Base-by-base conservation (phyloP, 768 basidiomycete genomes). In the Russula sp. region DNA sequence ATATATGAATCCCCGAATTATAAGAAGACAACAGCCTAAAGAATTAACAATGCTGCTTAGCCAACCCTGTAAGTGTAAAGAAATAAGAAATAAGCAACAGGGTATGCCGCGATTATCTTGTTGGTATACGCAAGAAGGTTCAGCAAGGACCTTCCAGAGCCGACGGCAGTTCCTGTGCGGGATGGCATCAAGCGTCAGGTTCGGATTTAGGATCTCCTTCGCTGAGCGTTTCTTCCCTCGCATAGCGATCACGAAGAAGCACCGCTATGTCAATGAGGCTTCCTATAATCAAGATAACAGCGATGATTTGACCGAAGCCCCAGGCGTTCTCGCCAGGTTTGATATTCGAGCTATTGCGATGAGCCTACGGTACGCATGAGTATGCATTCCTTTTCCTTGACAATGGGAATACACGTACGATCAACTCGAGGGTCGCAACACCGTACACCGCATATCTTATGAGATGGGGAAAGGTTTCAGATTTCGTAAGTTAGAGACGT, bases 301-400 rank as follows among this genome's bases (percentile, higher is more conserved):
- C 10, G 30, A 63, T 26, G 20, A 63, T 63, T 57, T 63, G 62
- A 6, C 62, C 62, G 26, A 63, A 63, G 18, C 57, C 42, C 62
- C 62, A 63, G n/a, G 10, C 18, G 10, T 55, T 18, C 32, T 63
- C 62, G 1, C 62, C 62, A n/a, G 62, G 10, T 20, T 32, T 26
- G 40, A 63, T 51, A 8, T 52, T 44, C 26, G 1, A n/a, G 10
- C 42, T 8, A 24, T 63, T 63, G 40, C 62, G 62, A 14, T 44
- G 50, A 30, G 58, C 57, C 62, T 63, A 24, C 14, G 32, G 3
- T 7, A 20, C 44, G 5, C 24, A 5, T 63, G 40, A 58, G 56
- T 32, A 24, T 51, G 30, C 38, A 10, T 52, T 28, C 16, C 5
- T 40, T 16, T 44, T 34, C 16, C 9, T 42, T 36, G 30, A 34